Evolutionary conservation across 768 basidiomycete species (phyloP).

Genomic region (Dioszegia hungarica): DNA sequence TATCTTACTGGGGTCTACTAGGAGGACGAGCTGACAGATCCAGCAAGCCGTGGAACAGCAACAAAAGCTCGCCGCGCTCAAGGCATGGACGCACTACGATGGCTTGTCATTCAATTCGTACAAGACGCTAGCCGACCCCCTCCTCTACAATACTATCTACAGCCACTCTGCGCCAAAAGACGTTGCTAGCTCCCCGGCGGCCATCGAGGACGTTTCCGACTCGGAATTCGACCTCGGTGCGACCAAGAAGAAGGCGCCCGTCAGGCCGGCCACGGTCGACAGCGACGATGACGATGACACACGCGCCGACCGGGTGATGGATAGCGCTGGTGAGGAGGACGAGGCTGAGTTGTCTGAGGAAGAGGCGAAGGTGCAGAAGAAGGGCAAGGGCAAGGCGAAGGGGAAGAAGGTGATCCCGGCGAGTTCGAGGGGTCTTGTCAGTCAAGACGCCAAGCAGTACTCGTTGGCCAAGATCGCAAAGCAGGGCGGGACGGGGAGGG

Average conservation of each 20-base stretch:
- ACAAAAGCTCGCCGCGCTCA: constrained; percentile 45
- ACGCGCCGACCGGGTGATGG: constrained; percentile 3
- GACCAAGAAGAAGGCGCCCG: neutral
- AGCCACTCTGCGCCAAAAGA: constrained; percentile 16
- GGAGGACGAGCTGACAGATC: neutral
- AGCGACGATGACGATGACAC: constrained; percentile 14
- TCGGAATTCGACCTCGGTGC: neutral
- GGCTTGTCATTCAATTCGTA: constrained; percentile 23
- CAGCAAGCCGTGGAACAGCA: constrained; percentile 40
- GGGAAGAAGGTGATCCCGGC: constrained; percentile 1
- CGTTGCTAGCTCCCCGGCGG: neutral
- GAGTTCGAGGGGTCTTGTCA: constrained; percentile 2
- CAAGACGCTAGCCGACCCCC: constrained; percentile 21
- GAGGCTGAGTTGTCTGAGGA: neutral
- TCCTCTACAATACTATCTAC: constrained; percentile 37
- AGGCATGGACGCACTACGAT: constrained; percentile 47
- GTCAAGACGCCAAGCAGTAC: constrained; percentile 22
- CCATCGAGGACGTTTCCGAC: constrained; percentile 1
- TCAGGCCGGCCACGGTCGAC: neutral
- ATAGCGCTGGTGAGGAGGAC: constrained; percentile 13
- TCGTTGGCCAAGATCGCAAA: constrained; percentile 29
- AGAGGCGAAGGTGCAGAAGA: neutral
- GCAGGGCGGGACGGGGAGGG: constrained; percentile 29
- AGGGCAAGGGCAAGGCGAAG: neutral
- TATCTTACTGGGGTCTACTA: neutral